These are phyloP conservation scores for Zoysia pacifica DNA, from an alignment of 176 grass and related monocot genomes.

Conservation along the genomic window DNA sequence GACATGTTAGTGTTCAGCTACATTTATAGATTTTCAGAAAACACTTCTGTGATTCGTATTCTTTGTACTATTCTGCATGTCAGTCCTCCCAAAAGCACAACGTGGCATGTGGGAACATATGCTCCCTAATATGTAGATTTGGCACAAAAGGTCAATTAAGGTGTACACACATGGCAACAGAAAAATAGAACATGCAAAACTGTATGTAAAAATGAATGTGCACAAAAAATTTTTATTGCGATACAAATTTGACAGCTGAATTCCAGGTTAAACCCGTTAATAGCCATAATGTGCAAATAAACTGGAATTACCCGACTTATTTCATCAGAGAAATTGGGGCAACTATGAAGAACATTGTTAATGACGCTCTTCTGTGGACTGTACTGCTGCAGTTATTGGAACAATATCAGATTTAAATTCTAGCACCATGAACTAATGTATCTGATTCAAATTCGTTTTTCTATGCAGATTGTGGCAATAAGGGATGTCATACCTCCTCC, in stretches of 20 bases:
- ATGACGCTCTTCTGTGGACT: not conserved
- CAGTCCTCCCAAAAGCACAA: not conserved
- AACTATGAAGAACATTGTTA: not conserved
- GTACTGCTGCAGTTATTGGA: not conserved
- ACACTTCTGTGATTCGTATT: not conserved
- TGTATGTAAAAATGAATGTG: not conserved
- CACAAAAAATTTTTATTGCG: not conserved
- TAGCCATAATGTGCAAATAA: not conserved
- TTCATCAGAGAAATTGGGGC: not conserved
- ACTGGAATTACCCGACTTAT: not conserved
- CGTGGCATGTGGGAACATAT: not conserved
- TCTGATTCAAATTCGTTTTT: slow-evolving; percentile 21
- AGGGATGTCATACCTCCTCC: slow-evolving; percentile 95
- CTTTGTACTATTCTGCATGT: not conserved
- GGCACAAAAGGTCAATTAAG: not conserved
- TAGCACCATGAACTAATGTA: not conserved
- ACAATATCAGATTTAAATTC: not conserved
- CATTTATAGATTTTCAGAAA: not conserved
- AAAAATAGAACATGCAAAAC: not conserved
- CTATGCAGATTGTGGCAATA: slow-evolving; percentile 91
- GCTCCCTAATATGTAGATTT: slow-evolving; percentile 16
- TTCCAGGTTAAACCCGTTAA: not conserved
- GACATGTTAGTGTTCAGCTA: not conserved
- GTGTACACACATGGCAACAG: not conserved
- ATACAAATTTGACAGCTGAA: not conserved